Evolutionary conservation across 2,329 filamentous ascomycete species (phyloP), one percentile per base, ranked within the genome.

Genomic region (Magnaporthales sp.): DNA sequence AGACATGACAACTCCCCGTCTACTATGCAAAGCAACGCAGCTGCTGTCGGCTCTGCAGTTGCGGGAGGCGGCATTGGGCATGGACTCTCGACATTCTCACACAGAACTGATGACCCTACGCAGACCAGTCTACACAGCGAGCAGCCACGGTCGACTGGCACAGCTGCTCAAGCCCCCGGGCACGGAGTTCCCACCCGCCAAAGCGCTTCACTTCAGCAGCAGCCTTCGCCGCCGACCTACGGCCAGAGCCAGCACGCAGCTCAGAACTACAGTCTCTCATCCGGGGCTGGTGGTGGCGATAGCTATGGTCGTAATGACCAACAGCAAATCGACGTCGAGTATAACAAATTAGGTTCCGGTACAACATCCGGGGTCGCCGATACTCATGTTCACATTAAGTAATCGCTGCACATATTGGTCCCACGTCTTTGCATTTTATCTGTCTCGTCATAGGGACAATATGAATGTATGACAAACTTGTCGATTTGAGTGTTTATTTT

Each of bases 311-410:
- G 56, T 2, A 60, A 7, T 2, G 24, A 64, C 8, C 29, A 54
- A 26, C 8, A 46, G 63, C 15, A 26, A 19, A 30, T 51, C 24
- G 32, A 64, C 32, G 24, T 64, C 6, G 63, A 64, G 24, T 64
- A 64, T 24, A 64, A 64, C 63, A 64, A 64, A 15, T 26, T 64
- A 38, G 31, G 32, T 9, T 64, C 63, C 15, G 63, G 63, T 15
- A 64, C 63, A 1, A 24, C 24, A 26, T 64, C 63, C 4, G 63
- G 63, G 1, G 63, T 64, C 8, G 63, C 63, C 3, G 7, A 29
- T 8, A 13, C 24, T 22, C 38, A 54, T 19, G 19, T 24, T 19
- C 22, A 27, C 56, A 29, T 6, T 2, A 15, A 60, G 26, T 60
- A 27, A 60, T 29, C 8, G 5, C 15, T 7, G 13, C 4, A 19